Percentiles rank a stretch among this genome's conserved stretches.
These are phyloP conservation scores for Cadophora luteo-olivacea DNA, from an alignment of 2,329 filamentous ascomycete species.

Conservation along the genomic window DNA sequence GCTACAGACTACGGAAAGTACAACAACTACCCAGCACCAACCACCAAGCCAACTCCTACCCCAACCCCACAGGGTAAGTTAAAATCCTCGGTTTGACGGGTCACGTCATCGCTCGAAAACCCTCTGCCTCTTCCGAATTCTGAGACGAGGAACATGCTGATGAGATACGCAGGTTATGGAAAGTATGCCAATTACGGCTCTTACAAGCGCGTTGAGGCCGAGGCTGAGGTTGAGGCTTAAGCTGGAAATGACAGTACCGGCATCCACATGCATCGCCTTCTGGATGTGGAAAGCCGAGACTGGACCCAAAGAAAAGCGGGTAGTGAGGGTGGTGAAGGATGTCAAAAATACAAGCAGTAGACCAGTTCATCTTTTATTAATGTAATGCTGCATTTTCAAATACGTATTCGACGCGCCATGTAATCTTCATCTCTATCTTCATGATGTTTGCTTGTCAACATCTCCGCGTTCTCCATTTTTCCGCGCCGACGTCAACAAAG, in stretches of 20 bases:
- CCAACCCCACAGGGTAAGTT: constrained; percentile 13
- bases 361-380: not conserved
- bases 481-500: no score
- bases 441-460: no score
- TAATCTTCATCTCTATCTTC: not conserved
- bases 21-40: constrained; percentile 21
- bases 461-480: no score
- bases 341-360: not conserved
- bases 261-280: not conserved
- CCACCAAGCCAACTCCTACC: not conserved
- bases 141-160: not conserved
- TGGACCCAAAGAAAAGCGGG: no score
- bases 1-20: constrained; percentile 11
- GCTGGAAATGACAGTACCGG: not conserved
- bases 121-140: not conserved
- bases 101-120: not conserved
- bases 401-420: not conserved
- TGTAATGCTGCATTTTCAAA: not conserved
- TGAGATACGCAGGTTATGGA: constrained; percentile 3
- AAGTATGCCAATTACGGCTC: constrained; percentile 15
- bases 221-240: constrained; percentile 11
- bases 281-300: not conserved
- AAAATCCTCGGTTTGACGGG: not conserved
- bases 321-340: not conserved
- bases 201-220: constrained; percentile 18